Evolutionary conservation across 177 flowering plant species (phyloP).

Genomic region (Tripterygium wilfordii): DNA sequence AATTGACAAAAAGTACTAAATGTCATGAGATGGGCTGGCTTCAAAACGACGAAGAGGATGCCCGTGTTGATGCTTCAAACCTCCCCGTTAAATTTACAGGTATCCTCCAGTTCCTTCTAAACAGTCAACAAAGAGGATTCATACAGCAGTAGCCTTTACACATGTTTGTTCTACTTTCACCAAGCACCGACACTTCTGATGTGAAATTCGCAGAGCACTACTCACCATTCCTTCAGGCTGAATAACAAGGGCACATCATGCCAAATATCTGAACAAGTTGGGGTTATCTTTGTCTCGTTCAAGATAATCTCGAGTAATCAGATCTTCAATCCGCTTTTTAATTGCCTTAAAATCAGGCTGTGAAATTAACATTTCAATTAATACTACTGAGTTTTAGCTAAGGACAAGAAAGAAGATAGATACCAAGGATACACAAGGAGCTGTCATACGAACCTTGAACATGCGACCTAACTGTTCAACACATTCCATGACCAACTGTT

Average conservation of each 20-base stretch:
- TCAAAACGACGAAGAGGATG: too few species aligned
- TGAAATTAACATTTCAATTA: slow-evolving; percentile 12
- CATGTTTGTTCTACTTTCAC: slow-evolving; percentile 4
- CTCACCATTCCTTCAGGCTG: slow-evolving; percentile 1
- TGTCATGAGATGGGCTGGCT: too few species aligned
- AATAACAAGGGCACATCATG: slow-evolving; percentile 28
- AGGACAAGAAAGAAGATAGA: neutral
- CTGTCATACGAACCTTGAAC: slow-evolving; percentile 63
- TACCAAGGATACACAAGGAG: neutral
- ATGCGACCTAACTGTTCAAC: too few species aligned
- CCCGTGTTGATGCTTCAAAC: too few species aligned
- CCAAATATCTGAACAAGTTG: slow-evolving; percentile 74
- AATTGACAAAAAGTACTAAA: too few species aligned
- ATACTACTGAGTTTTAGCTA: neutral
- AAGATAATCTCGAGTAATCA: slow-evolving; percentile 86
- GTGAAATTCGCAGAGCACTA: slow-evolving; percentile 10
- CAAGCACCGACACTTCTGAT: slow-evolving; percentile 4
- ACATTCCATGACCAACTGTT: slow-evolving; percentile 83
- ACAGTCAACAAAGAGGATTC: slow-evolving; percentile 7
- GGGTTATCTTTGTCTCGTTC: slow-evolving; percentile 88
- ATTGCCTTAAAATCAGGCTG: slow-evolving; percentile 93
- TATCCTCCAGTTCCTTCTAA: slow-evolving; percentile 8
- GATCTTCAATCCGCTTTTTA: slow-evolving; percentile 87
- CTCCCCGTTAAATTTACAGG: slow-evolving; percentile 26
- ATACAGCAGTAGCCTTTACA: slow-evolving; percentile 5